Base-by-base conservation (phyloP, 495 filamentous ascomycete genomes). In the Terfezia claveryi region DNA sequence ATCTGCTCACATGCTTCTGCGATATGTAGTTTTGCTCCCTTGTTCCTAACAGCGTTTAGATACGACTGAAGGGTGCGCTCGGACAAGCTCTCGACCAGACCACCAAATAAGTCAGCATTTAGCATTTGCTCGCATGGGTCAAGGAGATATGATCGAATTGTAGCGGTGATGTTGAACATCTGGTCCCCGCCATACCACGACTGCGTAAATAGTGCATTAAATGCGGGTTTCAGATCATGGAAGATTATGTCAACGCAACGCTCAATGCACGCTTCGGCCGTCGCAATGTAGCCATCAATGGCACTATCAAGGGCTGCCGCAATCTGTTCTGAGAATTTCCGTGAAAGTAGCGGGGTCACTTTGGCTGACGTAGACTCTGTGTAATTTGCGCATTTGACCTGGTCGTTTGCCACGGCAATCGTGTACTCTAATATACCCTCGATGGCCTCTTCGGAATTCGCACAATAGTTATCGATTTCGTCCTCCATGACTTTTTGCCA, bases 321-420 rank as follows among this genome's bases (percentile, higher is more conserved):
- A 16, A 65, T 58, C n/a, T 71, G 71, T 51, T 79, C 75, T 68
- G 83, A 74, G 69, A 94, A 96, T 57, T 79, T 77, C 10, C 83
- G 77, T 16, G 85, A 81, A 50, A 96, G 85, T 11, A 91, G 69
- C 2, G 80, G 69, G 59, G 80, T 80, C 64, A 91, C 79, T 55
- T 76, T 77, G 20, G 20, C 20, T 2, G 20, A 20, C 0, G 95
- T 95, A 20, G 63, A 57, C 16, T 65, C 60, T 14, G 62, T 58
- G 38, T 66, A 66, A n/a, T 57, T 58, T 27, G 63, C 63, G 68
- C 86, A 20, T 20, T 20, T 20, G 20, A 20, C 20, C 20, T 99
- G 91, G 68, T 99, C 91, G 68, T 96, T 20, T 57, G 91, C 91
- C 52, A 92, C 83, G n/a, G 89, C 87, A 23, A 96, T 76, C 49